phyloP scores from a whole-genome alignment of 345 rosid species.

The Dipteronia sinensis region DNA sequence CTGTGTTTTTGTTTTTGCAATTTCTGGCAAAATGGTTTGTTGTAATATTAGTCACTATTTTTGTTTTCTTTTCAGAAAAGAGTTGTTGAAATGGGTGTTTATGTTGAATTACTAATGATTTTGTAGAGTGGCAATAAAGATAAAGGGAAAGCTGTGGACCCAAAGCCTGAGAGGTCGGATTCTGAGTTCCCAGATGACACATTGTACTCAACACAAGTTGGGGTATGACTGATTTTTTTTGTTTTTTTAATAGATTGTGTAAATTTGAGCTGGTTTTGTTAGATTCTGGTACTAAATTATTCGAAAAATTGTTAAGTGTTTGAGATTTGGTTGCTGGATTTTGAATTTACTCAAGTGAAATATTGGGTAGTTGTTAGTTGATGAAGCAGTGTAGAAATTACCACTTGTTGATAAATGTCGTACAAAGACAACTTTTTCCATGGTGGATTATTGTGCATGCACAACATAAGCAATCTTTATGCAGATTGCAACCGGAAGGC shows the following conservation, averaged over 20 bases:
- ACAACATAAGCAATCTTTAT: background rate
- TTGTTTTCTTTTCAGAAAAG: no score
- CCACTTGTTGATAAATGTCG: background rate
- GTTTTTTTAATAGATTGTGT: no score
- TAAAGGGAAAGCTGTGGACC: no score
- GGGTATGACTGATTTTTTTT: slow-evolving; percentile 7
- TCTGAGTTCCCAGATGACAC: no score
- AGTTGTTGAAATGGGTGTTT: no score
- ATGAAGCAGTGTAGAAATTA: background rate
- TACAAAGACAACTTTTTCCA: background rate
- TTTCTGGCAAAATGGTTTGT: no score
- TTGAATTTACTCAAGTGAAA: background rate
- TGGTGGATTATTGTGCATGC: background rate
- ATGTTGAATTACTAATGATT: no score
- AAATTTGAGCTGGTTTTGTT: no score
- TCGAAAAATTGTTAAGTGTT: background rate
- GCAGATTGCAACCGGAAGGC: background rate
- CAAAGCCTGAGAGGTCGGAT: no score
- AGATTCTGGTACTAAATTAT: slow-evolving; percentile 36
- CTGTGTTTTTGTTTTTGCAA: slow-evolving; percentile 34
- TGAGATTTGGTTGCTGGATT: background rate
- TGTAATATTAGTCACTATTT: no score
- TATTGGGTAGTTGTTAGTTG: background rate
- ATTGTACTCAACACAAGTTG: no score
- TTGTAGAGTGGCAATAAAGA: no score